phyloP scores from a whole-genome alignment of 2,329 filamentous ascomycete genomes.

The Fonsecaea monophora region DNA sequence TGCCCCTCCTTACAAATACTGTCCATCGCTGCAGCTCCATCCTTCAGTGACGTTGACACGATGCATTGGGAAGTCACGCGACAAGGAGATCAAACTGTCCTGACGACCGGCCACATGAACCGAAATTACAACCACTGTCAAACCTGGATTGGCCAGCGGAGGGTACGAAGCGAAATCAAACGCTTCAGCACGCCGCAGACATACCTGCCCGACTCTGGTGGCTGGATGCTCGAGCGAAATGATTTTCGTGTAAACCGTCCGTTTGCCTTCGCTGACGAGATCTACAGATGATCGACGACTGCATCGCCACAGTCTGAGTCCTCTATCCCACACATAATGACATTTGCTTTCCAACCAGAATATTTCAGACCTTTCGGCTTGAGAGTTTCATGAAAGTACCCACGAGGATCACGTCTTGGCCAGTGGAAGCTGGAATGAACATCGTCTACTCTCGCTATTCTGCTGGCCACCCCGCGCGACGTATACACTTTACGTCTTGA shows the following conservation, averaged over 20 bases:
- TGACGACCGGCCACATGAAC: constrained; percentile 36
- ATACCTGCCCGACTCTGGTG: constrained; percentile 30
- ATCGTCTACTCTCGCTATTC: no score
- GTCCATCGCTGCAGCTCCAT: constrained; percentile 33
- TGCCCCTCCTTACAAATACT: constrained; percentile 34
- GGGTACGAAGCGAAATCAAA: constrained; percentile 36
- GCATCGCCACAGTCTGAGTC: not conserved
- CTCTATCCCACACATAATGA: no score
- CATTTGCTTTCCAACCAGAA: no score
- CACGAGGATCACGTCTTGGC: no score
- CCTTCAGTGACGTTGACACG: constrained; percentile 31
- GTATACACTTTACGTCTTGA: no score
- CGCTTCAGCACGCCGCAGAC: constrained; percentile 28
- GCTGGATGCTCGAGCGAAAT: constrained; percentile 27
- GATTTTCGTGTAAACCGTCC: constrained; percentile 18
- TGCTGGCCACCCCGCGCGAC: no score
- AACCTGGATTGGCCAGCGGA: constrained; percentile 38
- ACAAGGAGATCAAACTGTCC: constrained; percentile 35
- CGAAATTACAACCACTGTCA: constrained; percentile 39
- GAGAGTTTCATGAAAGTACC: no score
- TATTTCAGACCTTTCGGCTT: no score
- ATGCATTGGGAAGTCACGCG: constrained; percentile 38
- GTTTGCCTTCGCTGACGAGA: not conserved
- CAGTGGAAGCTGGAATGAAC: no score
- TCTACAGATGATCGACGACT: not conserved